Evolutionary conservation across 2,329 filamentous ascomycete species (phyloP), one percentile per base, ranked within the genome.

Genomic region (Keithomyces neogunnii): DNA sequence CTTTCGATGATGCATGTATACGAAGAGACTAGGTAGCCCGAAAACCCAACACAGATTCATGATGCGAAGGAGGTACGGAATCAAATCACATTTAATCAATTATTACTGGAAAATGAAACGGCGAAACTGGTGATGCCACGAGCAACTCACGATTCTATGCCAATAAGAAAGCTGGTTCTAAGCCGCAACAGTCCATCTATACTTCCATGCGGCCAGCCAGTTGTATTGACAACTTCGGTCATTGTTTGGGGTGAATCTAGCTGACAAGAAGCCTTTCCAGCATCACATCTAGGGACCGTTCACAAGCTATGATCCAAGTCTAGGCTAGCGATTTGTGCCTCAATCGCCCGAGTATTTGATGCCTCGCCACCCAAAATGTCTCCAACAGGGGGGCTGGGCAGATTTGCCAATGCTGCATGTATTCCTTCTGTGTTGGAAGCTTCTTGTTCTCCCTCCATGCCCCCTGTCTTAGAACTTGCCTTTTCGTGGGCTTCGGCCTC

Each of bases 401-500:
- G 11, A 7, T 13, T 36, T 31, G 39, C 39, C 13, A 45, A 42
- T 29, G 9, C 39, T 9, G 5, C 5, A 2, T 49, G 48, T n/a
- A 36, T 30, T 42, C n/a, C 39, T 10, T 42, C 19, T 10, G 19
- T 30, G 11, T 29, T 30, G 26, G 5, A 5, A 30, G 8, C 40
- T 9, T 44, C 40, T 5, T 66, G 68, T 33, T 68, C 69, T 48
- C 71, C 68, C 26, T 11, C 28, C 28, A 13, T 10, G 53, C 76
- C 73, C 42, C 78, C 76, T 33, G 86, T 66, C 55, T 73, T 76
- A 59, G 73, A 71, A 47, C 77, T 78, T 38, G 75, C 73, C 54
- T 73, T 71, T 61, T 73, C 72, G 56, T 63, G 69, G 59, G 82
- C 78, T 57, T 81, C 75, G 35, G 65, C 72, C 68, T 91, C 84